Conservation (phyloP, 2,329 filamentous ascomycete genomes). For the Trichoderma aggressivum region DNA sequence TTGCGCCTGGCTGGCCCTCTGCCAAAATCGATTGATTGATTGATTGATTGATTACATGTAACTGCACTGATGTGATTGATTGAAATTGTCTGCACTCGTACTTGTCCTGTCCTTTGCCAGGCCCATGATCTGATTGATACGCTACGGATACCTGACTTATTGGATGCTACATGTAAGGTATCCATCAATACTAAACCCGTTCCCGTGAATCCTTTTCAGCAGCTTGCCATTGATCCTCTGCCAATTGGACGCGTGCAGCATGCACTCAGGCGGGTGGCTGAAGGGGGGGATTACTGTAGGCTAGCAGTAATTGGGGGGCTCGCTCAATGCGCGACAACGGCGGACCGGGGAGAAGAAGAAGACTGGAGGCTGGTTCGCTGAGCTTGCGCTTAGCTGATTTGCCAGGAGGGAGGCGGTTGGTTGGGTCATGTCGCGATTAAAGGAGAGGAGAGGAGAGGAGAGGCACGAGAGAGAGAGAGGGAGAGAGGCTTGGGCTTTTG, state of each 20-base stretch:
- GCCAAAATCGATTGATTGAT: background rate
- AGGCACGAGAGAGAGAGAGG: background rate
- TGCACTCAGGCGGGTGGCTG: constrained; percentile 11
- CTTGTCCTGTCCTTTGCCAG: too few relatives aligned
- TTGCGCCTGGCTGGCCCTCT: background rate
- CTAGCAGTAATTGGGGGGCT: constrained; percentile 16
- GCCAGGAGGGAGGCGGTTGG: background rate
- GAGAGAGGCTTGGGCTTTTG: background rate
- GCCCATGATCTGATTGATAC: too few relatives aligned
- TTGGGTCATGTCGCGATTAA: background rate
- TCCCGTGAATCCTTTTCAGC: background rate
- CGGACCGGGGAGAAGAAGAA: constrained; percentile 3
- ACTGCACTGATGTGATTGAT: too few relatives aligned
- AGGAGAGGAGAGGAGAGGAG: background rate
- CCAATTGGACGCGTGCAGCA: background rate
- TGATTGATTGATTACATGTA: background rate
- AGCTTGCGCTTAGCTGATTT: background rate
- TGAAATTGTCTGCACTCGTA: too few relatives aligned
- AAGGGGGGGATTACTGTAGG: background rate
- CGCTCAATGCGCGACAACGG: constrained; percentile 18
- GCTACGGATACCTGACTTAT: background rate
- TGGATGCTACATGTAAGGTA: too few relatives aligned
- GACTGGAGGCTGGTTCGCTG: constrained; percentile 7
- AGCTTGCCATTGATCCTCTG: background rate
- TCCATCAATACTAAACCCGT: background rate